phyloP scores from a whole-genome alignment of 2,329 filamentous ascomycete genomes.

The Apiospora arundinis region DNA sequence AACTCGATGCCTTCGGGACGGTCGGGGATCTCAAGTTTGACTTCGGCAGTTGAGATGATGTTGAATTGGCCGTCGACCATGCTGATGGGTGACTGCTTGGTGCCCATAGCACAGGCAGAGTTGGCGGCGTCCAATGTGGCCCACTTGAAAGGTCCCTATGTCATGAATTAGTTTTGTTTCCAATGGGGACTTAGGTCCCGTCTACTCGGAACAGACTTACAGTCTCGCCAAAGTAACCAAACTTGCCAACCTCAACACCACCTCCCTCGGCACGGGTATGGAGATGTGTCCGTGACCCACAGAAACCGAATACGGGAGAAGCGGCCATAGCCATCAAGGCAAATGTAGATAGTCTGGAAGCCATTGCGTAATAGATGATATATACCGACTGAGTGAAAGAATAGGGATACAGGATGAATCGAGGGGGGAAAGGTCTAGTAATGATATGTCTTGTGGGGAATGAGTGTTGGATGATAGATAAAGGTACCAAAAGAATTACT shows the following conservation, averaged over 20 bases:
- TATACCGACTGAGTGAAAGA: not conserved
- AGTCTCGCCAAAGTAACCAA: slow-evolving; percentile 38
- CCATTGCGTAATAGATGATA: slow-evolving; percentile 27
- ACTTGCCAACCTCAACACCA: slow-evolving; percentile 39
- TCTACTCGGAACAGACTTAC: slow-evolving; percentile 21
- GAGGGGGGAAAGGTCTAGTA: not conserved
- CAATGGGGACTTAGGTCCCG: not conserved
- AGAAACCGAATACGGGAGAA: slow-evolving; percentile 37
- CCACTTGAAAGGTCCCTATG: slow-evolving; percentile 44
- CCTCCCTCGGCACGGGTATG: slow-evolving; percentile 36
- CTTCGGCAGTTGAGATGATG: slow-evolving; percentile 39
- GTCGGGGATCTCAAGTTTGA: slow-evolving; percentile 49
- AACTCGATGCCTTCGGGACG: slow-evolving; percentile 52
- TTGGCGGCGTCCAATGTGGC: slow-evolving; percentile 48
- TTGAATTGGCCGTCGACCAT: slow-evolving; percentile 46
- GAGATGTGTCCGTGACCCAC: slow-evolving; percentile 39
- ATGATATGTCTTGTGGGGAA: not conserved
- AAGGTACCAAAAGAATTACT: slow-evolving; percentile 20
- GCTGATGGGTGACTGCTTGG: slow-evolving; percentile 65
- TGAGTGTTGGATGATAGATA: slow-evolving; percentile 4
- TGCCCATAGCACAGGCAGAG: slow-evolving; percentile 56
- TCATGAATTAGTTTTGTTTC: not conserved
- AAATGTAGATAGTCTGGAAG: slow-evolving; percentile 28
- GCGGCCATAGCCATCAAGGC: slow-evolving; percentile 34
- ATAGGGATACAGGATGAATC: not conserved